A percentile compares a stretch with the other conserved stretches of the same genome.
phyloP scores from a whole-genome alignment of 169 alveolate species.

The Cryptosporidium baileyi region DNA sequence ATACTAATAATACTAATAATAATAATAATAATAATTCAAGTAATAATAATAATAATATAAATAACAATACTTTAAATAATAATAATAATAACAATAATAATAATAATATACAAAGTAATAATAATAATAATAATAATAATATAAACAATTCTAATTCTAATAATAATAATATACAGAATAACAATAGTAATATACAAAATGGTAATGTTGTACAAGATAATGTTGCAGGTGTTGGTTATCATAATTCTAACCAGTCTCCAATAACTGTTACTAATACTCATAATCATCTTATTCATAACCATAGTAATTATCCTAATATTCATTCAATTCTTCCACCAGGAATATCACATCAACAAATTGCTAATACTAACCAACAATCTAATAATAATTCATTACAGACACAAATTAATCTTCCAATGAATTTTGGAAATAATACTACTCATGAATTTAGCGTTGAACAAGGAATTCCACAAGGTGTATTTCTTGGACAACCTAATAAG shows the following conservation, averaged over 20 bases:
- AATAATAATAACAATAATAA: too few species aligned
- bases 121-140: too few species aligned
- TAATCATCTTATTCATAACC: constrained; percentile 7
- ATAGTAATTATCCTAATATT: constrained; percentile 1
- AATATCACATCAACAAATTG: background rate
- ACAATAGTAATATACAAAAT: background rate
- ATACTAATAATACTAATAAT: too few species aligned
- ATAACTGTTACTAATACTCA: background rate
- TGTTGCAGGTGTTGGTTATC: background rate
- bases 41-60: background rate
- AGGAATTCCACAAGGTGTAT: constrained; percentile 46
- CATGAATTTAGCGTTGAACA: constrained; percentile 53
- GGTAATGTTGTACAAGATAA: background rate
- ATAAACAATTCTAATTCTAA: too few species aligned
- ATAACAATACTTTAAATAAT: background rate
- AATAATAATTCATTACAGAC: background rate
- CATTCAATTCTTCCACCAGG: constrained; percentile 42
- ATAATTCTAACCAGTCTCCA: constrained; percentile 21
- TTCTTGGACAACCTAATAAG: constrained; percentile 16
- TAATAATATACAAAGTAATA: too few species aligned
- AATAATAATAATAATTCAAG: background rate
- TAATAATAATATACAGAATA: background rate
- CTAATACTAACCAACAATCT: background rate
- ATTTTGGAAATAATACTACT: background rate
- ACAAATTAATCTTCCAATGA: constrained; percentile 22